Evolutionary conservation across 805 yeast genomes (phyloP), one percentile per base, ranked within the genome.

Genomic region (Ogataea paraovalis): DNA sequence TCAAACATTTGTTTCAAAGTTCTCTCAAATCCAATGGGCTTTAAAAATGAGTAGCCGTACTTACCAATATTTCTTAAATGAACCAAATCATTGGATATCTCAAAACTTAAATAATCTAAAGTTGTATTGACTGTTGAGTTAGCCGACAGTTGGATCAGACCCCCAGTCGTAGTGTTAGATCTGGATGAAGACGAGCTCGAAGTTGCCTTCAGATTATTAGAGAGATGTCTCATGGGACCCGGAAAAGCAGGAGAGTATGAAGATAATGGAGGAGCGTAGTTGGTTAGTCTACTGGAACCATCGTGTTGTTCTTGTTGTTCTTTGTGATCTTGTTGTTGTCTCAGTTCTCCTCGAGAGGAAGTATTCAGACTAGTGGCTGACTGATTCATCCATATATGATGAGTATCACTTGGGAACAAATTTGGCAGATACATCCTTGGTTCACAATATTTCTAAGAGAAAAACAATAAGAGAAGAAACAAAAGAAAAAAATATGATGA

Each of bases 1-100:
- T 53, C 64, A 21, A 46, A 20, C 25, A 70, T 45, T 32, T 67
- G 70, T 33, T 64, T 64, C 74, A 81, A 70, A 0, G 87, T 83
- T 59, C 74, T 79, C 2, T 71, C 69, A 9, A 81, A 57, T 0
- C 89, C 90, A 10, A 83, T 72, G 0, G 90, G 89, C 39, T 69
- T 69, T 47, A 85, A 58, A 46, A 68, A 70, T 13, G 69, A 55
- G 61, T 68, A 72, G 0, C 87, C 88, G 20, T 74, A 55, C 4
- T 68, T 68, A 7, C 75, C 66, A 27, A 79, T 66, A 16, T 32
- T 54, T 27, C 58, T 58, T 33, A 69, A 45, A 39, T 64, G 59
- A 32, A 55, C 53, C 21, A 60, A 41, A 20, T 55, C 58, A 22
- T 46, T 53, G 12, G 62, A 48, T 25, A 65, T 52, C 19, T 59